Evolutionary conservation across 2,329 filamentous ascomycete species (phyloP), one percentile per base, ranked within the genome.

Genomic region (Albophoma yamanashiensis): DNA sequence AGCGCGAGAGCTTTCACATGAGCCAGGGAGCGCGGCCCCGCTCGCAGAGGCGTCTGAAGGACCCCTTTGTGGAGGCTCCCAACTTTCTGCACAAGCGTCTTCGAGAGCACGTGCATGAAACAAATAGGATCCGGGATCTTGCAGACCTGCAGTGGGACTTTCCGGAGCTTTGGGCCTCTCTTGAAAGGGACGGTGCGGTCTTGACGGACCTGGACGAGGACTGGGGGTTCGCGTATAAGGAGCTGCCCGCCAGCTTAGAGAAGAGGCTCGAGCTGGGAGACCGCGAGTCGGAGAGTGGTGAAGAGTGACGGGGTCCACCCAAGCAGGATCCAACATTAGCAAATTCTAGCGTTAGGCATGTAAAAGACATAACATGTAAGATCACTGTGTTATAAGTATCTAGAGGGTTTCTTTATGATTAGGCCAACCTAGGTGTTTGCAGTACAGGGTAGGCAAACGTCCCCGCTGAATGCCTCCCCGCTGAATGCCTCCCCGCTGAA

Each of bases 1-100:
- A 85, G 66, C 79, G 76, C 57, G 72, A 71, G 20, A 76, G 76
- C 56, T 42, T 64, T 15, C 69, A 68, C 47, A 68, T 67, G 31
- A 69, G 67, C 45, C 65, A 63, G 9, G 67, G 69, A 12, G 43
- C 52, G 8, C 62, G 64, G 6, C 60, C 65, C n/a, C 62, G 67
- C 34, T 68, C 66, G 7, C 8, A 71, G 15, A 68, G 67, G 34
- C 64, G 70, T 31, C 62, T 73, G 1, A 69, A 62, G 56, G 14
- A 59, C 3, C 66, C 64, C 15, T 52, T 60, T 20, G 62, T 63
- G 4, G 57, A 65, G 11, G 53, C 57, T 7, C 27, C 31, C 2
- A 56, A 58, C 12, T 31, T 31, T 9, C 12, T 31, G 14, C 56
- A 45, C 20, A 57, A 64, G 11, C 36, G 53, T 20, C 14, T 6